Evolutionary conservation across 805 yeast genomes (phyloP).

Genomic region (Candida hungchunana): DNA sequence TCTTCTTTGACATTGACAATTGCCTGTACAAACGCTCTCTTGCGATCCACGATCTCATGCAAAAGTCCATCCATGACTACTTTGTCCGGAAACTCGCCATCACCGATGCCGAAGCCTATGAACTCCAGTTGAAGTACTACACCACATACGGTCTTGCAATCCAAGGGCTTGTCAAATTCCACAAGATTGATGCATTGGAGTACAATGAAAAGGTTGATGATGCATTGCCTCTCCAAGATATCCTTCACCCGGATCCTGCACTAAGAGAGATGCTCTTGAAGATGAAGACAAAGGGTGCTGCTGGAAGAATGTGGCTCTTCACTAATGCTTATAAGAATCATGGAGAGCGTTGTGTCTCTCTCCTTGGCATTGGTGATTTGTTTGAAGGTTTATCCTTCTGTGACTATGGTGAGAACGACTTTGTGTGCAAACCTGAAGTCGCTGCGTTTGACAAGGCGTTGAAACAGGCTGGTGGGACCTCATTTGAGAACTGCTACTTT

Average conservation of each 20-base stretch:
- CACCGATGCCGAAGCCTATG: constrained; percentile 67
- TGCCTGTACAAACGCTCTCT: constrained; percentile 77
- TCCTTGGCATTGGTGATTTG: constrained; percentile 85
- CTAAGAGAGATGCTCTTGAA: constrained; percentile 49
- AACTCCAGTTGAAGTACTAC: constrained; percentile 71
- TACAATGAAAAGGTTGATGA: constrained; percentile 90
- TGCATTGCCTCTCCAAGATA: constrained; percentile 76
- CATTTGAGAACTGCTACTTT: constrained; percentile 54
- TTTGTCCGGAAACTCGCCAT: constrained; percentile 62
- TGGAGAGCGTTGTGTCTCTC: constrained; percentile 71
- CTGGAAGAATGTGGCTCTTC: constrained; percentile 81
- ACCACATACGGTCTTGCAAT: constrained; percentile 87
- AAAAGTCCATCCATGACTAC: constrained; percentile 73
- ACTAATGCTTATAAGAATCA: constrained; percentile 94
- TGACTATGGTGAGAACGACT: constrained; percentile 62
- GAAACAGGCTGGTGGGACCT: constrained; percentile 53
- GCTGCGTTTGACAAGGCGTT: constrained; percentile 64
- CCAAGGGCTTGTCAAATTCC: constrained; percentile 70
- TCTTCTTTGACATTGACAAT: constrained; percentile 92
- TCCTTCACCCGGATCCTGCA: constrained; percentile 58
- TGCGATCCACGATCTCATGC: constrained; percentile 84
- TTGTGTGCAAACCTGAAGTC: constrained; percentile 87
- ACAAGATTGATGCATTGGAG: constrained; percentile 79
- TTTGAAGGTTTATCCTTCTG: constrained; percentile 94
- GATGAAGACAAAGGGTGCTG: constrained; percentile 42